Evolutionary conservation across 2,329 filamentous ascomycete genomes (phyloP), one percentile per base, ranked within the genome.

Genomic region (Colletotrichum tamarilloi): DNA sequence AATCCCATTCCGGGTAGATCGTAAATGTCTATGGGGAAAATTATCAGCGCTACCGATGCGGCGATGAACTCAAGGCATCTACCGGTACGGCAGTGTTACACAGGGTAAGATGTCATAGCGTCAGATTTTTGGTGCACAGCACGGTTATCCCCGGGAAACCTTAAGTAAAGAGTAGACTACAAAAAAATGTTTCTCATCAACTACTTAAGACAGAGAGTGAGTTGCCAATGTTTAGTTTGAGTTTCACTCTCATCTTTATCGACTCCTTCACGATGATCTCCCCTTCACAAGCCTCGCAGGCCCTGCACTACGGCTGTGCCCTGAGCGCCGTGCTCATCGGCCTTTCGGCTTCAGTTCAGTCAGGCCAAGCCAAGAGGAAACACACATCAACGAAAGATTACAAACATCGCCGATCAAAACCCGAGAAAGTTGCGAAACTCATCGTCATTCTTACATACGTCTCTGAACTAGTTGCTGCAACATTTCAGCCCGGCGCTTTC

Each of bases 261-360:
- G 16, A 24, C 9, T 8, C 63, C 8, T 38, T 35, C 24, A 22
- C 2, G 6, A 71, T 71, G 68, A 9, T 53, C 24, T 22, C 12
- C 8, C n/a, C n/a, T 3, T 11, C 46, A 9, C 42, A n/a, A 12
- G 56, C 56, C 53, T 46, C 28, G 19, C 30, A 56, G 38, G 62
- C 26, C 9, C 68, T 71, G 11, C 55, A 71, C 56, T 67, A 71
- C 32, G 62, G 46, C 26, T 56, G 62, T 38, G 68, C 68, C 46
- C 46, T 71, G n/a, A 19, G 38, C 38, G 6, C 30, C 22, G 26
- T 26, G 22, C 6, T 57, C 46, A 32, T 71, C 14, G 30, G n/a
- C 1, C 14, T 60, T n/a, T 60, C 32, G 22, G n/a, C 32, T 19
- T 22, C 67, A 3, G 8, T 52, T 9, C 46, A 16, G 8, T 30